Percentiles rank a stretch among this genome's conserved stretches.
phyloP scores from a whole-genome alignment of 257 asterid genomes.

The Nicotiana undulata region DNA sequence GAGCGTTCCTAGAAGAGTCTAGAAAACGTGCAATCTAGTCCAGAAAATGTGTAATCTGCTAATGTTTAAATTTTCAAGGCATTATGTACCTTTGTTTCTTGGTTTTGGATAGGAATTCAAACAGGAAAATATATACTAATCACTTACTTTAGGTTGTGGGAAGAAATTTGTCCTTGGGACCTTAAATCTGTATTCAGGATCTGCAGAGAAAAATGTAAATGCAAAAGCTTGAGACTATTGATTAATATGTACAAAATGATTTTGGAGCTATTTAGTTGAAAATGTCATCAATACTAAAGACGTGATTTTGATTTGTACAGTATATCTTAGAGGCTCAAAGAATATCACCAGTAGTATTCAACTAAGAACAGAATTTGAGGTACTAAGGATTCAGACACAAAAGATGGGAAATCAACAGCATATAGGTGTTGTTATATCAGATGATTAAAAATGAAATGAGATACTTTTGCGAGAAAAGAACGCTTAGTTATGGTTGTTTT shows the following conservation, averaged over 20 bases:
- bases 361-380: neutral
- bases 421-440: neutral
- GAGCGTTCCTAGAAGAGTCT: neutral
- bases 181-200: slow-evolving; percentile 69
- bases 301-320: neutral
- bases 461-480: neutral
- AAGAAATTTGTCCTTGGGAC: slow-evolving; percentile 81
- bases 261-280: neutral
- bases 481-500: neutral
- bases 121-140: neutral
- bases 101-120: neutral
- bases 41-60: neutral
- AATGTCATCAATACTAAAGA: neutral
- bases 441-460: neutral
- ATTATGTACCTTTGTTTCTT: neutral
- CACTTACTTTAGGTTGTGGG: slow-evolving; percentile 84
- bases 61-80: neutral
- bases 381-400: neutral
- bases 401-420: slow-evolving; percentile 1
- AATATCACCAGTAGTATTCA: neutral
- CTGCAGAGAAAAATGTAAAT: slow-evolving; percentile 27
- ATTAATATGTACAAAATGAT: neutral
- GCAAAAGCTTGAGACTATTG: slow-evolving; percentile 3
- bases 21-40: neutral
- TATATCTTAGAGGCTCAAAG: neutral